These are phyloP conservation scores for Dactylellina cionopaga DNA, from an alignment of 2,329 filamentous ascomycete species.

Conservation along the genomic window DNA sequence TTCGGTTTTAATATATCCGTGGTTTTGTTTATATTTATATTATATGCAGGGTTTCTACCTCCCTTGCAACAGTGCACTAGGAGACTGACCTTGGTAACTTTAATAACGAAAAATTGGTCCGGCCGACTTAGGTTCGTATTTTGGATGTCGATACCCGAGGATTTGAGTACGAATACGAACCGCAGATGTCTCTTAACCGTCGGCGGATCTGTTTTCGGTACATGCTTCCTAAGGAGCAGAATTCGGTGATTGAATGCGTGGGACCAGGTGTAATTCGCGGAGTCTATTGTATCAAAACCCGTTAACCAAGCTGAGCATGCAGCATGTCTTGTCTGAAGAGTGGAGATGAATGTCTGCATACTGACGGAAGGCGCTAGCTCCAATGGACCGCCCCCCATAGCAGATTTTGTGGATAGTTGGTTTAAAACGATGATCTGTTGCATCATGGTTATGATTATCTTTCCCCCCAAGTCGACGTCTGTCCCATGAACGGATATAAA, in stretches of 20 bases:
- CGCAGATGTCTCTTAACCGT: constrained; percentile 39
- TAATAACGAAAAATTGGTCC: constrained; percentile 47
- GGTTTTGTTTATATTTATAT: not conserved
- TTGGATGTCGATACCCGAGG: constrained; percentile 35
- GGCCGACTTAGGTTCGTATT: constrained; percentile 44
- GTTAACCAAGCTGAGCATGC: not conserved
- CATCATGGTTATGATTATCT: not conserved
- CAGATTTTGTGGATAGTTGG: constrained; percentile 35
- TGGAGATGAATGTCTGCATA: constrained; percentile 1
- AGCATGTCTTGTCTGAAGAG: not conserved
- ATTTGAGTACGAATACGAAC: constrained; percentile 50
- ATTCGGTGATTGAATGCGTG: constrained; percentile 43
- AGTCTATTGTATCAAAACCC: constrained; percentile 15
- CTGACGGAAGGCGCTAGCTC: constrained; percentile 45
- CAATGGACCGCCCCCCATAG: constrained; percentile 40
- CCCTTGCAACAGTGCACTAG: no score
- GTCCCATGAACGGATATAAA: no score
- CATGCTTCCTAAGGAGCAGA: constrained; percentile 43
- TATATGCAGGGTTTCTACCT: no score
- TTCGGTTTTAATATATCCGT: not conserved
- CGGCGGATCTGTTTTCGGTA: constrained; percentile 37
- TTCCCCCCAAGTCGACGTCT: no score
- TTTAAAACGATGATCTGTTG: constrained; percentile 40
- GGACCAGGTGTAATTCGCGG: constrained; percentile 42
- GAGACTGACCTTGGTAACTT: constrained; percentile 35